Base-by-base conservation (phyloP, 2,329 filamentous ascomycete genomes). In the Aspergillus ibericus region DNA sequence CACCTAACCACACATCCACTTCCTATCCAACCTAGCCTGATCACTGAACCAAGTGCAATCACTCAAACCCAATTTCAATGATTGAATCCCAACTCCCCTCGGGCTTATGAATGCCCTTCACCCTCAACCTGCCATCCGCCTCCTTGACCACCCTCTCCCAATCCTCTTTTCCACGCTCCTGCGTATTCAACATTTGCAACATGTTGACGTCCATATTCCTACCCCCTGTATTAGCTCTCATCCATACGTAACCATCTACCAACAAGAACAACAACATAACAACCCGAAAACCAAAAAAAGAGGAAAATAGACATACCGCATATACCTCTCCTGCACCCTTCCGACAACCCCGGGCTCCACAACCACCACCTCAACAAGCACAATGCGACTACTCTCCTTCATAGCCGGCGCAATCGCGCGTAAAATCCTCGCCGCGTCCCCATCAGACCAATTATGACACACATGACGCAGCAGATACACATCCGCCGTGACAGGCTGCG, bases 391-490 rank as follows among this genome's bases (percentile, higher is more conserved):
- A 6, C 38, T 47, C 10, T 3, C 25, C 53, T 59, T 56, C 38
- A 63, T 22, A 6, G 55, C 58, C 1, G 58, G 55, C 4, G 60
- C 13, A 10, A 63, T 9, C 5, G 27, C 18, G 12, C 56, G 34
- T 5, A 63, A 13, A 27, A 63, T 63, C 7, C 35, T 20, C 18
- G 56, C 27, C 15, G 52, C 55, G 15, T 63, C 50, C 9, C 32
- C 42, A 29, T 58, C 42, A 25, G 51, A 52, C 59, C 59, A 63
- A 16, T 63, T 58, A 25, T 63, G 61, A 13, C 57, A 50, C 9
- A 63, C 55, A 47, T 56, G 56, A 3, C 59, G 61, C 27, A 63
- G 34, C 3, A 63, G 22, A 13, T 61, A 63, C 4, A 54, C 53
- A 46, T 61, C 59, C 2, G 54, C 55, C 6, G 40, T 3, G 10